phyloP scores from a whole-genome alignment of 441 rosid species.

The Daphne laureola region DNA sequence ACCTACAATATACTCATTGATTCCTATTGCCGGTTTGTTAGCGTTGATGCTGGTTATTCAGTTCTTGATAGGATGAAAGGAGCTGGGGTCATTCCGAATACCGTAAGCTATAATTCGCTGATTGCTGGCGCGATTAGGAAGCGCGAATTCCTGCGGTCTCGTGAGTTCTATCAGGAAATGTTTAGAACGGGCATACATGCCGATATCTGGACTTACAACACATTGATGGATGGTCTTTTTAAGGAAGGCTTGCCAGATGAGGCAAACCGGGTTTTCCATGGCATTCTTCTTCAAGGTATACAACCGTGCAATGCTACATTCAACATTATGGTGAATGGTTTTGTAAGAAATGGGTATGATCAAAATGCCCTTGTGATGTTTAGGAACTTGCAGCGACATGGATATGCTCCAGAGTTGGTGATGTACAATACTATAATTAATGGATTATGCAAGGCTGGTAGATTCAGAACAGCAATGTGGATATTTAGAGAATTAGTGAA shows the following conservation, averaged over 20 bases:
- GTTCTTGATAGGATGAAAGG: constrained; percentile 53
- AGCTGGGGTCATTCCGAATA: constrained; percentile 56
- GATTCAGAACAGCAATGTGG: constrained; percentile 40
- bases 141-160: constrained; percentile 25
- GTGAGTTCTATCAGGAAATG: constrained; percentile 80
- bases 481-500: constrained; percentile 43
- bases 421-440: constrained; percentile 67
- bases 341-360: constrained; percentile 52
- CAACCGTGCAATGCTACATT: constrained; percentile 41
- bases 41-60: constrained; percentile 50
- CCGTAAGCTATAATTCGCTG: constrained; percentile 58
- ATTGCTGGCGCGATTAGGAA: constrained; percentile 49
- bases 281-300: constrained; percentile 28
- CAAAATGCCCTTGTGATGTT: constrained; percentile 50
- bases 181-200: constrained; percentile 40
- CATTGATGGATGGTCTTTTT: constrained; percentile 69
- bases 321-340: constrained; percentile 69
- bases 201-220: constrained; percentile 73
- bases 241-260: constrained; percentile 55
- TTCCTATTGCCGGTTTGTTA: constrained; percentile 53
- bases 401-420: constrained; percentile 43
- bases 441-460: constrained; percentile 60
- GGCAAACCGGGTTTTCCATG: constrained; percentile 43
- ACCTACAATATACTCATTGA: constrained; percentile 57
- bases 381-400: constrained; percentile 39